Evolutionary conservation across 257 asterid genomes (phyloP).

Genomic region (Jasminum sambac): DNA sequence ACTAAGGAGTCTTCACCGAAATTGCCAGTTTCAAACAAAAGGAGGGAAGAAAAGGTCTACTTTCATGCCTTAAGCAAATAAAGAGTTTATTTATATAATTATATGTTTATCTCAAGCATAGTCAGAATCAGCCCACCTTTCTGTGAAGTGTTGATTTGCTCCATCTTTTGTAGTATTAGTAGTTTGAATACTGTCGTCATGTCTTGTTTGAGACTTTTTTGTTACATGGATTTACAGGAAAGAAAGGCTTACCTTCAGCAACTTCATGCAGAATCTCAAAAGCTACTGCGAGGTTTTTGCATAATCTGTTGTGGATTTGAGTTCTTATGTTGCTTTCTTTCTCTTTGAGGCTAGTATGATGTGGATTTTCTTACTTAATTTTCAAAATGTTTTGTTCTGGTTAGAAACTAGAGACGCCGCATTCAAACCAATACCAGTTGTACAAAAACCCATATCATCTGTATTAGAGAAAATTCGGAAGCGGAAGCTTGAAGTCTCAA

Average conservation of each 20-base stretch:
- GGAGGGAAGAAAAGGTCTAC: slow-evolving; percentile 67
- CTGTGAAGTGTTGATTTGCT: slow-evolving; percentile 7
- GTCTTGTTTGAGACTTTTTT: slow-evolving; percentile 4
- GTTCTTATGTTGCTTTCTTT: background rate
- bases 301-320: background rate
- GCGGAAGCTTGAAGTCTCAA: slow-evolving; percentile 76
- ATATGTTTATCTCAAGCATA: background rate
- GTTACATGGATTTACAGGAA: slow-evolving; percentile 47
- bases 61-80: background rate
- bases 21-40: slow-evolving; percentile 37
- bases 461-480: slow-evolving; percentile 83
- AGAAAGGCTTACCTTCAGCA: slow-evolving; percentile 58
- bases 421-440: slow-evolving; percentile 64
- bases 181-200: background rate
- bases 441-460: slow-evolving; percentile 82
- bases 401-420: slow-evolving; percentile 74
- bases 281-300: slow-evolving; percentile 66
- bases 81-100: background rate
- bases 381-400: slow-evolving; percentile 11
- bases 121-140: background rate
- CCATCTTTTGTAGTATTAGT: background rate
- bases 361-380: slow-evolving; percentile 4
- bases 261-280: slow-evolving; percentile 92
- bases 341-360: slow-evolving; percentile 1
- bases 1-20: slow-evolving; percentile 34